phyloP scores from a whole-genome alignment of 2,329 filamentous ascomycete genomes.

The Paraphaeosphaeria minitans region DNA sequence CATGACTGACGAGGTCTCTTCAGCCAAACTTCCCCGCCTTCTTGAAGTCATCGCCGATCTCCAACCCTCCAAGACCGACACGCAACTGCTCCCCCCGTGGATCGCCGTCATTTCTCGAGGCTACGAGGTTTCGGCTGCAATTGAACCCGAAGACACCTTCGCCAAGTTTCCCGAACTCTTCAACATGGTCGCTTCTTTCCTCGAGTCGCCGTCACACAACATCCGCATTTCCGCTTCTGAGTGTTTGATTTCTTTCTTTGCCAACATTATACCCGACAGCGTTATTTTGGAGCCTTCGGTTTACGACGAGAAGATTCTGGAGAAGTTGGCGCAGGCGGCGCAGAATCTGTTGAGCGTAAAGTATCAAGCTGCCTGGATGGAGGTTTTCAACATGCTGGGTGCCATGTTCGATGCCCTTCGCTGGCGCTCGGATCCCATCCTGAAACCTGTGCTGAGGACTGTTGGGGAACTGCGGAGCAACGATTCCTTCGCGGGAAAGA shows the following conservation, averaged over 20 bases:
- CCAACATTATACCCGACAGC: slow-evolving; percentile 82
- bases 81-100: slow-evolving; percentile 93
- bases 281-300: slow-evolving; percentile 88
- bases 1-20: slow-evolving; percentile 85
- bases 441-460: slow-evolving; percentile 74
- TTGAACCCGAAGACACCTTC: slow-evolving; percentile 89
- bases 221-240: slow-evolving; percentile 94
- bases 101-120: slow-evolving; percentile 93
- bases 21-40: slow-evolving; percentile 84
- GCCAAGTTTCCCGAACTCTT: slow-evolving; percentile 87
- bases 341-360: slow-evolving; percentile 82
- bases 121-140: slow-evolving; percentile 89
- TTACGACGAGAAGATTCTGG: slow-evolving; percentile 87
- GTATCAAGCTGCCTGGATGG: slow-evolving; percentile 92
- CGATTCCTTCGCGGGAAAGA: slow-evolving; percentile 89
- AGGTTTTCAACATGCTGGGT: slow-evolving; percentile 87
- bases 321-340: slow-evolving; percentile 76
- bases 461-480: slow-evolving; percentile 88
- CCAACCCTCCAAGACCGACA: slow-evolving; percentile 89
- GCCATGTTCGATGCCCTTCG: slow-evolving; percentile 85
- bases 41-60: slow-evolving; percentile 91
- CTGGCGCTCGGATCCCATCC: slow-evolving; percentile 81
- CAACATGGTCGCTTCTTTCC: slow-evolving; percentile 75
- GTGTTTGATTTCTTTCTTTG: slow-evolving; percentile 90
- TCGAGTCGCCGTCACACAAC: slow-evolving; percentile 87